A percentile compares a stretch with the other conserved stretches of the same genome.
Conservation (phyloP, 1,284 basidiomycete species). For the Fomitopsis pinicola region DNA sequence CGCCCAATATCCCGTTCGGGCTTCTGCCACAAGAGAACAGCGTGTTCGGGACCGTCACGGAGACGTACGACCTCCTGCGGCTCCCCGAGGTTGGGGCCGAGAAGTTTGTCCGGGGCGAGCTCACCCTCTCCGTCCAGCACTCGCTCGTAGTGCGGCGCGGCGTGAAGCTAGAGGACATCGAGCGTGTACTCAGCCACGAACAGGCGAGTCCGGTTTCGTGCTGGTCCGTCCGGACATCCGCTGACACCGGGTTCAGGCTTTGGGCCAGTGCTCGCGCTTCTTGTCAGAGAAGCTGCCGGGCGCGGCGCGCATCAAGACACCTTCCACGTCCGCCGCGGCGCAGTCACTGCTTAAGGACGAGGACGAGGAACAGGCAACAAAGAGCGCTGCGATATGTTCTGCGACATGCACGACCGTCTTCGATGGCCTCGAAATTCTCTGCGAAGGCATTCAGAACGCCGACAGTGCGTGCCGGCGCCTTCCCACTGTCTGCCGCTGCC, state of each 20-base stretch:
- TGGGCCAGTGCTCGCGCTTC: constrained; percentile 72
- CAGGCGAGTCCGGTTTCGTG: constrained; percentile 45
- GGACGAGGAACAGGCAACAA: constrained; percentile 30
- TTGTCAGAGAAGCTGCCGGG: constrained; percentile 47
- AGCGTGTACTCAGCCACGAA: constrained; percentile 66
- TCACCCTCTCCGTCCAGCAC: constrained; percentile 59
- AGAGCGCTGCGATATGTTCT: constrained; percentile 71
- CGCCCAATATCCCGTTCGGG: constrained; percentile 37
- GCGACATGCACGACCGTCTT: constrained; percentile 55
- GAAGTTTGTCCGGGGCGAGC: constrained; percentile 53
- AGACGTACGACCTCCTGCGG: constrained; percentile 66
- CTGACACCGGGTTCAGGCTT: constrained; percentile 41
- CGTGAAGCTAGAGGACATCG: constrained; percentile 45
- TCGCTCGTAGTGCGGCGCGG: constrained; percentile 60
- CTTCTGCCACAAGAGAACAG: constrained; percentile 77
- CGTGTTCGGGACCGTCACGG: constrained; percentile 67
- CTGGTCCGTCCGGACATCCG: background rate
- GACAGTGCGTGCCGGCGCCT: constrained; percentile 33
- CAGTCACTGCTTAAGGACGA: constrained; percentile 36
- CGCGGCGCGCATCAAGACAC: constrained; percentile 46
- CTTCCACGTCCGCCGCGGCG: constrained; percentile 71
- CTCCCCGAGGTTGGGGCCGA: constrained; percentile 32
- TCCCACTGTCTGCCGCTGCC: background rate
- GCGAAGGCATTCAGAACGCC: constrained; percentile 59
- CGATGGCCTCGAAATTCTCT: constrained; percentile 50